Evolutionary conservation across 257 asterid genomes (phyloP).

Genomic region (Nicotiana attenuata): DNA sequence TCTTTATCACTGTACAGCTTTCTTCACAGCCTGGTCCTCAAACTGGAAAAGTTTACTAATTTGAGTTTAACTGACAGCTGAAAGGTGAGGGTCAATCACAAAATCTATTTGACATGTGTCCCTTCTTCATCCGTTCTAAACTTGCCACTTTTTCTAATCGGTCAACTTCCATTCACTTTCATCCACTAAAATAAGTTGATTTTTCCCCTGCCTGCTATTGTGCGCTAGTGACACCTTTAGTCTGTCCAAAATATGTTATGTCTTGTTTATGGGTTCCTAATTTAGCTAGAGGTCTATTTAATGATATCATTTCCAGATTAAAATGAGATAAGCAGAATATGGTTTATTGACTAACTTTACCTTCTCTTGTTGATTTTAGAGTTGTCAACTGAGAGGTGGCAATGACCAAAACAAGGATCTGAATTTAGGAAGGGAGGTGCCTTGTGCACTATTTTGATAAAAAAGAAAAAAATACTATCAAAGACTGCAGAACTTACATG

Average conservation of each 20-base stretch:
- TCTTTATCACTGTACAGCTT: too few relatives aligned
- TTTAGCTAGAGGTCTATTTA: neutral
- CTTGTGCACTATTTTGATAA: neutral
- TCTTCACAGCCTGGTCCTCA: too few relatives aligned
- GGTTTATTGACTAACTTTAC: neutral
- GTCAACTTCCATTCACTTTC: neutral
- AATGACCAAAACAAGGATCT: neutral
- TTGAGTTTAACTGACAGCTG: too few relatives aligned
- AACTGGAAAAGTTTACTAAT: too few relatives aligned
- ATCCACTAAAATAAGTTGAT: constrained; percentile 2
- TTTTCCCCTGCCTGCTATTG: neutral
- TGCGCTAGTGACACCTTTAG: neutral
- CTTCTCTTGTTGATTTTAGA: neutral
- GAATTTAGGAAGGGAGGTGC: neutral
- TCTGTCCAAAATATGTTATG: neutral
- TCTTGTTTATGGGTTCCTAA: constrained; percentile 3
- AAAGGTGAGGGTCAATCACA: neutral
- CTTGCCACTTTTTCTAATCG: neutral
- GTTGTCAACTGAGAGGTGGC: neutral
- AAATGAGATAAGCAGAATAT: neutral
- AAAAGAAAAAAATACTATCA: neutral
- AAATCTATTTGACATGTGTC: neutral
- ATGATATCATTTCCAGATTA: neutral
- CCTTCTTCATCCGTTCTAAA: neutral
- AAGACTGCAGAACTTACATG: constrained; percentile 46